Conservation (phyloP, 176 grass and related monocot genomes). For the Musa itinerans region DNA sequence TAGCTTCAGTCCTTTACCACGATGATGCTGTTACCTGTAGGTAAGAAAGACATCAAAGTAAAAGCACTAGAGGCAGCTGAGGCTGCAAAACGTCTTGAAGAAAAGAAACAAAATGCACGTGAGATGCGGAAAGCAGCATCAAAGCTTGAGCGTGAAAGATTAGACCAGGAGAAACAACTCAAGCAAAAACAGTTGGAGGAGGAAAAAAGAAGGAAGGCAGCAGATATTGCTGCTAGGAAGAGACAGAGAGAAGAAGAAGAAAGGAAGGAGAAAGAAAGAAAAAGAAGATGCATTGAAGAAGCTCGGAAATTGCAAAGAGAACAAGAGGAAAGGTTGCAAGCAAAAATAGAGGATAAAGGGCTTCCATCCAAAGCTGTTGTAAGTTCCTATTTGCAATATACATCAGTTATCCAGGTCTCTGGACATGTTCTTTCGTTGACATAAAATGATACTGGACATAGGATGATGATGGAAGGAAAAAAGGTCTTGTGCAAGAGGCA, state of each 20-base stretch:
- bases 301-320: slow-evolving; percentile 6
- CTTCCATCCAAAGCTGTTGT: neutral
- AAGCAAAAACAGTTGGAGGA: slow-evolving; percentile 66
- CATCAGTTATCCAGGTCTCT: neutral
- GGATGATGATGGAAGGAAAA: slow-evolving; percentile 4
- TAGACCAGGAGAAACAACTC: slow-evolving; percentile 66
- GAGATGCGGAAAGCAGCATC: slow-evolving; percentile 68
- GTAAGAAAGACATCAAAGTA: slow-evolving; percentile 84
- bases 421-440: neutral
- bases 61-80: slow-evolving; percentile 89
- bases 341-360: slow-evolving; percentile 7
- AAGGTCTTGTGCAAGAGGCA: neutral
- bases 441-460: neutral
- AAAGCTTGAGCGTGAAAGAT: slow-evolving; percentile 62
- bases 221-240: slow-evolving; percentile 52
- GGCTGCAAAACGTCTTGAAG: slow-evolving; percentile 68
- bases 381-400: neutral
- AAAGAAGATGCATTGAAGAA: slow-evolving; percentile 29
- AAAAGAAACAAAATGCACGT: slow-evolving; percentile 62
- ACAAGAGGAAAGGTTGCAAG: neutral
- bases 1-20: neutral
- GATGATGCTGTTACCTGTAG: slow-evolving; percentile 28
- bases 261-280: slow-evolving; percentile 18
- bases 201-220: slow-evolving; percentile 54
- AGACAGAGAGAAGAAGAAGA: slow-evolving; percentile 54